Conservation (phyloP, 495 filamentous ascomycete species). For the Hyaloscypha bicolor region DNA sequence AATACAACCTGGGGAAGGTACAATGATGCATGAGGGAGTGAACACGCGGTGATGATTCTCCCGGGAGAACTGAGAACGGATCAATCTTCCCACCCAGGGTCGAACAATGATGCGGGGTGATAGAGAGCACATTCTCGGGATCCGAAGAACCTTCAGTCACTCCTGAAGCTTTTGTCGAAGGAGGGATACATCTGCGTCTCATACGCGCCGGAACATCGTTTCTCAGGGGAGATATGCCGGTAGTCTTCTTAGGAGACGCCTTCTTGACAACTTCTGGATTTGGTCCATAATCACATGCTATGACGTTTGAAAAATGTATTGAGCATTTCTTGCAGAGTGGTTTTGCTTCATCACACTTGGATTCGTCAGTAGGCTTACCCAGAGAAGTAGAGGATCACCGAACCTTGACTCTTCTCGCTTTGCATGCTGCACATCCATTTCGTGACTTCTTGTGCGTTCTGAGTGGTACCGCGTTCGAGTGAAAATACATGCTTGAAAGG, state of each 20-base stretch:
- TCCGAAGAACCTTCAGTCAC: background rate
- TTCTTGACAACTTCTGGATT: background rate
- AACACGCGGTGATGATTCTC: conserved; percentile 8
- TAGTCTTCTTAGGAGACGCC: background rate
- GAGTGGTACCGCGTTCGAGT: conserved; percentile 17
- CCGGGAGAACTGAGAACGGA: conserved; percentile 20
- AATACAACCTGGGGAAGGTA: background rate
- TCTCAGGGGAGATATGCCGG: background rate
- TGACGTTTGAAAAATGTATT: conserved; percentile 26
- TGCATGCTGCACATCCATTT: conserved; percentile 22
- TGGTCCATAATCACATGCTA: conserved; percentile 18
- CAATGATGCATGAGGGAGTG: conserved; percentile 20
- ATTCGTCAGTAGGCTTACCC: background rate
- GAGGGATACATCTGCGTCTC: background rate
- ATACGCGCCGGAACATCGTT: background rate
- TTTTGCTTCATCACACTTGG: conserved; percentile 26
- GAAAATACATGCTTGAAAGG: conserved; percentile 1
- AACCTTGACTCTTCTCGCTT: conserved; percentile 27
- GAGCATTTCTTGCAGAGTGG: conserved; percentile 24
- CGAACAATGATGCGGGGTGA: conserved; percentile 2
- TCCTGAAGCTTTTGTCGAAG: background rate
- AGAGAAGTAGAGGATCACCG: background rate
- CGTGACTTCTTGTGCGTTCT: conserved; percentile 22
- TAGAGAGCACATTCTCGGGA: background rate
- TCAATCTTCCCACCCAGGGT: conserved; percentile 9